Conservation (phyloP, 2,329 filamentous ascomycete genomes). For the Rutstroemia sp. region DNA sequence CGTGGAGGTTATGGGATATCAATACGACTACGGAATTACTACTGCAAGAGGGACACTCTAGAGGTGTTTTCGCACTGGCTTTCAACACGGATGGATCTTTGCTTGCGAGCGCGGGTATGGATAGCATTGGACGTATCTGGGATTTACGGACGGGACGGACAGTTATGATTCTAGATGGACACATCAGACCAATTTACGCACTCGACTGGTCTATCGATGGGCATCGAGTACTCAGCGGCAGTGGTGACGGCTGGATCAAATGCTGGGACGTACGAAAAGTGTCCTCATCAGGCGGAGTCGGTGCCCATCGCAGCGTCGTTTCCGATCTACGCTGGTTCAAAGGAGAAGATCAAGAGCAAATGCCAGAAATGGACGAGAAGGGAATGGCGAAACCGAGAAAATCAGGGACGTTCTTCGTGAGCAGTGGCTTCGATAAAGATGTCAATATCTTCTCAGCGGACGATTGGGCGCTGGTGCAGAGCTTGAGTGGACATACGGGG, state of each 20-base stretch:
- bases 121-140: constrained; percentile 94
- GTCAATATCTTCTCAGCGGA: constrained; percentile 95
- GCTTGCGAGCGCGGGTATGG: constrained; percentile 83
- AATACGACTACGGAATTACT: constrained; percentile 76
- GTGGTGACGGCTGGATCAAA: constrained; percentile 91
- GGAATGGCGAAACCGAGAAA: constrained; percentile 69
- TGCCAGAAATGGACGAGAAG: constrained; percentile 56
- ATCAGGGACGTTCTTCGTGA: constrained; percentile 85
- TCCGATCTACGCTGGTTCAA: constrained; percentile 94
- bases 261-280: constrained; percentile 97
- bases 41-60: constrained; percentile 88
- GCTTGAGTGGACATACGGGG: constrained; percentile 80
- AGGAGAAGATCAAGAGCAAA: constrained; percentile 67
- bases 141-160: constrained; percentile 87
- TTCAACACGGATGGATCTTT: constrained; percentile 91
- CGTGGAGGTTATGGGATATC: constrained; percentile 95
- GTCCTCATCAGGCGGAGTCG: constrained; percentile 72
- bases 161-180: constrained; percentile 85
- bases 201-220: constrained; percentile 91
- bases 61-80: constrained; percentile 82
- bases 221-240: constrained; percentile 85
- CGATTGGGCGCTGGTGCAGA: constrained; percentile 88
- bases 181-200: constrained; percentile 86
- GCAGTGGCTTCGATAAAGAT: constrained; percentile 85
- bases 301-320: constrained; percentile 85